Evolutionary conservation across 2,329 filamentous ascomycete species (phyloP), one percentile per base, ranked within the genome.

Genomic region (Diaporthe humulicola): DNA sequence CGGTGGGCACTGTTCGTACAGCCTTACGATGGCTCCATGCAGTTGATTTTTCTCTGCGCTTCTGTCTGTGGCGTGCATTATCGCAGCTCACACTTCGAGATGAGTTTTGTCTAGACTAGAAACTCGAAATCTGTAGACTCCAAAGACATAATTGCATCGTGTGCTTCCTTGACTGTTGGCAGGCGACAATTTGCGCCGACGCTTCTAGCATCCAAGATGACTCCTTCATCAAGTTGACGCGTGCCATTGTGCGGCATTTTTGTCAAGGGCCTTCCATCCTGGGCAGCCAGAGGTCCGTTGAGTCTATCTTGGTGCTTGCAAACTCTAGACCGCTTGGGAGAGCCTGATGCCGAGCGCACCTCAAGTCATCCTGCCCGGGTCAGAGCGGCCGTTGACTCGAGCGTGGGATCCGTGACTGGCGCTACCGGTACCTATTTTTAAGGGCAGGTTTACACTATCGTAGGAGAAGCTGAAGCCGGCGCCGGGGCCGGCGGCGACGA

Each of bases 181-280:
- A 19, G 61, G 45, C 45, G 61, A 28, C 45, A 14, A 50, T n/a
- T 42, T 28, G 58, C 30, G 19, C 9, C 22, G 10, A 28, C 17
- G 61, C 61, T 50, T 50, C 19, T 19, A 15, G n/a, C 1, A 6
- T 5, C 48, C 48, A 52, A 52, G 48, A 52, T 52, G 10, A 15
- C 10, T 28, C 1, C 4, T 52, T 52, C 2, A 19, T 36, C 42
- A 7, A 66, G 19, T 36, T 6, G 33, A 7, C 30, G 61, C 22
- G 45, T 54, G 64, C 28, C 15, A 22, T 17, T 30, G 10, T 69
- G 64, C 64, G 64, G 64, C 64, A 69, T 69, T 69, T 54, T 69
- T 69, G 33, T 54, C 48, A 54, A 38, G 7, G 15, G 40, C 9
- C 60, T n/a, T 22, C 30, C 64, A 69, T 69, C 48, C 64, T 40